phyloP scores from a whole-genome alignment of 345 rosid species.

The Viola odorata region DNA sequence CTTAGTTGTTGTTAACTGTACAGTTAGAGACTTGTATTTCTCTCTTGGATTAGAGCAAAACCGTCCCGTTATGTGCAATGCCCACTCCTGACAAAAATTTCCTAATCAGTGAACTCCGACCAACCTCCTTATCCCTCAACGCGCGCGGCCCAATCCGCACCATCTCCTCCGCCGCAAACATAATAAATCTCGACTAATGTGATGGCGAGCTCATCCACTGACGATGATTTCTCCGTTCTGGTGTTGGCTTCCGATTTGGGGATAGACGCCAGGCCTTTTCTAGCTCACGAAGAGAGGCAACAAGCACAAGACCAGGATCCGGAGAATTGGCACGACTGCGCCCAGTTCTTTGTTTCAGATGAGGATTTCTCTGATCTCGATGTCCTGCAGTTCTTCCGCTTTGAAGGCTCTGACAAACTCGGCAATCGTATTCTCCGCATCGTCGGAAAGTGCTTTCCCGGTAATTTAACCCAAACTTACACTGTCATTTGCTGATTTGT shows the following conservation, averaged over 20 bases:
- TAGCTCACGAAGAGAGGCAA: constrained; percentile 18
- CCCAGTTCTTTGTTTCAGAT: constrained; percentile 47
- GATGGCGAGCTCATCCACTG: constrained; percentile 34
- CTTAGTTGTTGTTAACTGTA: no score
- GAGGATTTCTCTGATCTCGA: constrained; percentile 95
- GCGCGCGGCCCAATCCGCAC: no score
- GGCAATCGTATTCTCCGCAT: constrained; percentile 67
- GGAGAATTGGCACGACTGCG: constrained; percentile 86
- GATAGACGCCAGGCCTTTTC: constrained; percentile 65
- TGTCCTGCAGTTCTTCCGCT: constrained; percentile 58
- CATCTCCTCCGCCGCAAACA: not conserved
- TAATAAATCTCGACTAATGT: constrained; percentile 2
- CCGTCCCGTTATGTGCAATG: no score
- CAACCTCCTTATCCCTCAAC: no score
- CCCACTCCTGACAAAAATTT: no score
- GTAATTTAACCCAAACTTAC: constrained; percentile 29
- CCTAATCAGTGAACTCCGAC: no score
- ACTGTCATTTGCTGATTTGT: not conserved
- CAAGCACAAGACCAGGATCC: constrained; percentile 24
- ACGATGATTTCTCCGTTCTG: constrained; percentile 61
- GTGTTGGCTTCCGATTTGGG: constrained; percentile 87
- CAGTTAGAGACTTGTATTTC: no score
- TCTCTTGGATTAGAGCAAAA: no score
- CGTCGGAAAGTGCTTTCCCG: constrained; percentile 81
- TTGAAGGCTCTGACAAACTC: constrained; percentile 71